phyloP scores from a whole-genome alignment of 805 yeast genomes.

The Pichia paraexigua region DNA sequence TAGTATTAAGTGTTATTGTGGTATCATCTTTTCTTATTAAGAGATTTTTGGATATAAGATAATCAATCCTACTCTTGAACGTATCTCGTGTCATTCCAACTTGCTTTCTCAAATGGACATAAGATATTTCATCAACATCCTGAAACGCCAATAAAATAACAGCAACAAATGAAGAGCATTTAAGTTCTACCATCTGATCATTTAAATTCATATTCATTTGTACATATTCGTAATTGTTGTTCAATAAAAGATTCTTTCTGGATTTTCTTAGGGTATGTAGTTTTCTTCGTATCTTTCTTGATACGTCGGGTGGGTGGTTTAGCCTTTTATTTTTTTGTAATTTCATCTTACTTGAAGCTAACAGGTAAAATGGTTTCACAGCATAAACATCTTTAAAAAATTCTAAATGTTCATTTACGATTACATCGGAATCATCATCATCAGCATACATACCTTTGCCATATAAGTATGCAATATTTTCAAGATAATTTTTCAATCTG shows the following conservation, averaged over 20 bases:
- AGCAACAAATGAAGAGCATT: constrained; percentile 38
- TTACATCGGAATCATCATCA: too few relatives aligned
- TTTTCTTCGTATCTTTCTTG: neutral
- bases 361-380: neutral
- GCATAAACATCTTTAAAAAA: neutral
- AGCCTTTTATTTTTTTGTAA: neutral
- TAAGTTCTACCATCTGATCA: neutral
- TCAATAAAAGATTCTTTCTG: neutral
- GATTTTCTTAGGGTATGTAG: too few relatives aligned
- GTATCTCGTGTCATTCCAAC: constrained; percentile 25
- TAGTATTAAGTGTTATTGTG: neutral
- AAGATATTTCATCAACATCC: constrained; percentile 16
- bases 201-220: neutral
- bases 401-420: neutral
- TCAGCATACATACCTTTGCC: too few relatives aligned
- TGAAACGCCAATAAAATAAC: constrained; percentile 33
- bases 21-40: neutral
- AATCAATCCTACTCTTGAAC: neutral
- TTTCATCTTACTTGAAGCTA: neutral
- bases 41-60: neutral
- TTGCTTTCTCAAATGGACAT: constrained; percentile 18
- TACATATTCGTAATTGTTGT: neutral
- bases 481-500: neutral
- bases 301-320: neutral
- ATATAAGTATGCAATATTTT: neutral